Evolutionary conservation across 1,139 yeast species (phyloP).

Genomic region (Yamadazyma friedrichii): DNA sequence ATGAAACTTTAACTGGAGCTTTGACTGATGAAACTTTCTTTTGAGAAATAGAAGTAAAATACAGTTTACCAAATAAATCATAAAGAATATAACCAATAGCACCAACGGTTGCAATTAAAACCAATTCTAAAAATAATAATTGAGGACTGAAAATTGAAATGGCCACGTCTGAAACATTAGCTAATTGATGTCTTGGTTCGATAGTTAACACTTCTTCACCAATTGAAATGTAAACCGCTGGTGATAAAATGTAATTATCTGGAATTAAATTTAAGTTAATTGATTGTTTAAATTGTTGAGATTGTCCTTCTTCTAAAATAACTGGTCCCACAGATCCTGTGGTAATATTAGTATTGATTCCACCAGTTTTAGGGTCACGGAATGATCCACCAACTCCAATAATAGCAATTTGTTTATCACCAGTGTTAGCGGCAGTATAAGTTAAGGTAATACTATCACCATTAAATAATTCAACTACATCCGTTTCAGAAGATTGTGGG

Average conservation of each 20-base stretch:
- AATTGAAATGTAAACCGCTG: constrained; percentile 55
- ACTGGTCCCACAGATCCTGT: constrained; percentile 66
- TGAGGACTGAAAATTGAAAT: constrained; percentile 74
- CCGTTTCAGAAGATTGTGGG: constrained; percentile 34
- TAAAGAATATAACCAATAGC: constrained; percentile 50
- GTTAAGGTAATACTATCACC: constrained; percentile 56
- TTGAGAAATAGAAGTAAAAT: constrained; percentile 33
- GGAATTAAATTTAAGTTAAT: constrained; percentile 58
- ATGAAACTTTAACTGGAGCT: constrained; percentile 30
- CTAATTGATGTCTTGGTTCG: constrained; percentile 57
- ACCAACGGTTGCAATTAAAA: constrained; percentile 52
- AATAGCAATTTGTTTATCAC: constrained; percentile 48
- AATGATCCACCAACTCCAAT: constrained; percentile 78
- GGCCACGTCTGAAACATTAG: constrained; percentile 61
- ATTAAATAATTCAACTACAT: constrained; percentile 43
- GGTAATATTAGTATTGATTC: constrained; percentile 59
- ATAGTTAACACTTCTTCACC: constrained; percentile 50
- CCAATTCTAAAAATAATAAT: constrained; percentile 58
- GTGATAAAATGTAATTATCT: constrained; percentile 58
- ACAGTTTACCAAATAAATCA: constrained; percentile 43
- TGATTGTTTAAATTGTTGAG: constrained; percentile 50
- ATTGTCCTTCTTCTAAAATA: constrained; percentile 48
- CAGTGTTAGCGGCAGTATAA: constrained; percentile 59
- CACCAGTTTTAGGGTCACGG: constrained; percentile 53
- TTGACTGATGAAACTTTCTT: constrained; percentile 24